Conservation (phyloP, 2,329 filamentous ascomycete genomes). For the Penicillium vulpinum region DNA sequence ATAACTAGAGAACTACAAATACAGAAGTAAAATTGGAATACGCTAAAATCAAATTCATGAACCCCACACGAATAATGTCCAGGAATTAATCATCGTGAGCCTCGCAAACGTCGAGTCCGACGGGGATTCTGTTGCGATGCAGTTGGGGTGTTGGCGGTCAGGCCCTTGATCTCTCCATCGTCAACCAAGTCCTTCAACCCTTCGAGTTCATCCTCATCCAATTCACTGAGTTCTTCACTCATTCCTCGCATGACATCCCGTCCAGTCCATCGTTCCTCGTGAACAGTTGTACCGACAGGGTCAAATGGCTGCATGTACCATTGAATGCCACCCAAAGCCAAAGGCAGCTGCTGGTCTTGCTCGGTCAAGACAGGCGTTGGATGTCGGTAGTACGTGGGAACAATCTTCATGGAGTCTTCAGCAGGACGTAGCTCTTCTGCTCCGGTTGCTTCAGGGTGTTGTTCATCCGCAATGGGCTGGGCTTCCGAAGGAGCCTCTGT, state of each 20-base stretch:
- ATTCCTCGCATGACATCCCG: constrained; percentile 70
- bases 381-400: constrained; percentile 46
- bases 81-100: constrained; percentile 8
- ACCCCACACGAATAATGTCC: constrained; percentile 18
- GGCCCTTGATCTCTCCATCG: constrained; percentile 46
- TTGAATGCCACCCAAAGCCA: constrained; percentile 74
- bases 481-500: constrained; percentile 13
- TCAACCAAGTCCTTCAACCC: constrained; percentile 63
- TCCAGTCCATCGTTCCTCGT: constrained; percentile 72
- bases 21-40: neutral
- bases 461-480: constrained; percentile 5
- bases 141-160: constrained; percentile 16
- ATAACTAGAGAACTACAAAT: neutral
- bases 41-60: constrained; percentile 13
- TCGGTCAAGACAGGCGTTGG: constrained; percentile 46
- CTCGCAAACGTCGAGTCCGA: constrained; percentile 22
- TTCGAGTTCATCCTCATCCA: constrained; percentile 76
- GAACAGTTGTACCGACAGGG: constrained; percentile 74
- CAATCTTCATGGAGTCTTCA: constrained; percentile 19
- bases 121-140: constrained; percentile 19
- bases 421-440: constrained; percentile 15
- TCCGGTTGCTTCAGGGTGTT: constrained; percentile 9
- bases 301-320: constrained; percentile 88
- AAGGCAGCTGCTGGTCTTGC: constrained; percentile 47
- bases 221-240: constrained; percentile 85